Evolutionary conservation across 176 grass and related monocot genomes (phyloP).

Genomic region (Triticum timopheevii): DNA sequence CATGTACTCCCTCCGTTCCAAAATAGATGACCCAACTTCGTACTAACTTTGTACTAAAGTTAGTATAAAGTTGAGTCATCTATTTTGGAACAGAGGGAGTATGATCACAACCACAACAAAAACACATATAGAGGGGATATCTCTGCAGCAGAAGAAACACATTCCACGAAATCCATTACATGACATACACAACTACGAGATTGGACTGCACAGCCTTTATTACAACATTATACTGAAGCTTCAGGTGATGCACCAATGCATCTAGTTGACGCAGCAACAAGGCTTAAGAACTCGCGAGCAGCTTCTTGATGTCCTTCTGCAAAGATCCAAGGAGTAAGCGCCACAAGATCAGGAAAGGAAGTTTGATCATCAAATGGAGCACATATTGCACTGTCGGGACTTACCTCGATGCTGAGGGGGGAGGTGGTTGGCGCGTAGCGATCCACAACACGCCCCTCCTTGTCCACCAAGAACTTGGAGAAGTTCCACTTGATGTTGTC

Average conservation of each 20-base stretch:
- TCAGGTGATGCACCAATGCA: background rate
- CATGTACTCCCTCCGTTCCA: too few species aligned
- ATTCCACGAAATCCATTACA: conserved; percentile 23
- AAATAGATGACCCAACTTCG: too few species aligned
- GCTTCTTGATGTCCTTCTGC: conserved; percentile 91
- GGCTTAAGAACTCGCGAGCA: conserved; percentile 46
- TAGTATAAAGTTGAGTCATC: too few species aligned
- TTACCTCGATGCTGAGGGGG: conserved; percentile 84
- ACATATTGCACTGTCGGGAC: background rate
- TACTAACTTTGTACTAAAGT: too few species aligned
- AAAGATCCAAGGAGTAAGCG: conserved; percentile 12
- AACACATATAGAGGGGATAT: background rate
- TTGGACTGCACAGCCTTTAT: conserved; percentile 18
- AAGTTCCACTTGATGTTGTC: conserved; percentile 95
- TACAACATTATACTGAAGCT: conserved; percentile 27
- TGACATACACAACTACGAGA: background rate
- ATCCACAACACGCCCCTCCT: conserved; percentile 75
- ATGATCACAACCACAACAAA: background rate
- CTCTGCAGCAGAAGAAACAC: background rate
- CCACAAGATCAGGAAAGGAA: background rate
- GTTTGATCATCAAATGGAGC: background rate
- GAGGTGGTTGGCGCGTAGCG: conserved; percentile 87
- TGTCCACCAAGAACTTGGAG: conserved; percentile 86
- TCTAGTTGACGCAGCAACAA: background rate
- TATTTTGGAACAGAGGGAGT: too few species aligned